Evolutionary conservation across 257 asterid genomes (phyloP).

Genomic region (Nicotiana noctiflora): DNA sequence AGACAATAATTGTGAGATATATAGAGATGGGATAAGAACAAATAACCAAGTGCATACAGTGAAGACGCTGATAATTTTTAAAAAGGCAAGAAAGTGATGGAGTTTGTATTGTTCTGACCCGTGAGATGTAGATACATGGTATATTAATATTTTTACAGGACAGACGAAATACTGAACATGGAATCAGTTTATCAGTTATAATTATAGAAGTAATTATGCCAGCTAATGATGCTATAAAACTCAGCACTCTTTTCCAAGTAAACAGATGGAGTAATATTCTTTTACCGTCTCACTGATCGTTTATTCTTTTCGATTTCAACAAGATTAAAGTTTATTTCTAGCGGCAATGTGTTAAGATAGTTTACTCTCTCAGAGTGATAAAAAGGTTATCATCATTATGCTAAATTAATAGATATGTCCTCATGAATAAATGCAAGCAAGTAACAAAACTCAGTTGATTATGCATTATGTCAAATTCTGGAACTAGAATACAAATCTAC

Average conservation of each 20-base stretch:
- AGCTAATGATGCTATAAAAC: neutral
- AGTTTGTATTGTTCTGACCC: neutral
- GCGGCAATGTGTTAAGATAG: neutral
- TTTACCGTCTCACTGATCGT: neutral
- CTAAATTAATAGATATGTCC: neutral
- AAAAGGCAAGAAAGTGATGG: neutral
- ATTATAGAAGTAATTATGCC: neutral
- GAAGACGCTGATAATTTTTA: neutral
- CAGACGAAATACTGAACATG: neutral
- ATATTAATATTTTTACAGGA: neutral
- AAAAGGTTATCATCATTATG: neutral
- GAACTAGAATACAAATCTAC: neutral
- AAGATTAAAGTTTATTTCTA: neutral
- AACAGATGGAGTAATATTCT: neutral
- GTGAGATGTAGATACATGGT: neutral
- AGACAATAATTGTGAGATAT: conserved; percentile 35
- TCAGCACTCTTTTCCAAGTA: neutral
- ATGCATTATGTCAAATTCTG: neutral
- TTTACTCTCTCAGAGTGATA: neutral
- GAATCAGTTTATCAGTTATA: neutral
- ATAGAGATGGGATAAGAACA: conserved; percentile 22
- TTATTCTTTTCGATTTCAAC: neutral
- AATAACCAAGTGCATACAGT: conserved; percentile 8
- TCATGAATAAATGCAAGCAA: neutral
- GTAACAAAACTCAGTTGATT: neutral